Evolutionary conservation across 306 rosid species (phyloP).

Genomic region (Castanospermum australe): DNA sequence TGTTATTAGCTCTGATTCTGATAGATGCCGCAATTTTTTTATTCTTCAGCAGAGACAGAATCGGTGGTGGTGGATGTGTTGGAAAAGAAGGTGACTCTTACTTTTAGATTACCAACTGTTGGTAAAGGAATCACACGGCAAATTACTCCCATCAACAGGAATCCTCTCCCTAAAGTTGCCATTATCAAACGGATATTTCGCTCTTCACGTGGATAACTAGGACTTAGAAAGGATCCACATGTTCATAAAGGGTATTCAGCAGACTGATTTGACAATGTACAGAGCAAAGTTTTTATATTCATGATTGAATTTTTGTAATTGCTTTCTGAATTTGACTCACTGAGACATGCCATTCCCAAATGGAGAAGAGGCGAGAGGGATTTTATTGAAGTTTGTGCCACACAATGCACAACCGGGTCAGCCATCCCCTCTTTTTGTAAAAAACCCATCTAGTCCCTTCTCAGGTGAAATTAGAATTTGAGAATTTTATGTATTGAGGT

Average conservation of each 20-base stretch:
- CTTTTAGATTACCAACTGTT: slow-evolving; percentile 53
- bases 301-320: slow-evolving; percentile 18
- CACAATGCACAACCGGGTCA: neutral
- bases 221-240: neutral
- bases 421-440: neutral
- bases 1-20: neutral
- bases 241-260: slow-evolving; percentile 21
- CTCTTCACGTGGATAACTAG: slow-evolving; percentile 33
- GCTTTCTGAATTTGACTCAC: neutral
- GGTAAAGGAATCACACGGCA: slow-evolving; percentile 40
- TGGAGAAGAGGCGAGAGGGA: neutral
- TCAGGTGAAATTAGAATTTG: neutral
- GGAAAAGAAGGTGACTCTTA: slow-evolving; percentile 76
- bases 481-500: neutral
- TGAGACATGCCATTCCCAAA: neutral
- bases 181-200: slow-evolving; percentile 53
- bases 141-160: slow-evolving; percentile 33
- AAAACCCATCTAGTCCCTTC: neutral
- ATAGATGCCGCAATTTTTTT: neutral
- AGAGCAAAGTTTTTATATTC: slow-evolving; percentile 3
- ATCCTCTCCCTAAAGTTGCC: slow-evolving; percentile 43
- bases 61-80: slow-evolving; percentile 66
- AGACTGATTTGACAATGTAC: slow-evolving; percentile 30
- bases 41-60: slow-evolving; percentile 62
- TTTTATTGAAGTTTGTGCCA: slow-evolving; percentile 3